Evolutionary conservation across 805 yeast species (phyloP), one percentile per base, ranked within the genome.

Genomic region (Hanseniaspora occidentalis): DNA sequence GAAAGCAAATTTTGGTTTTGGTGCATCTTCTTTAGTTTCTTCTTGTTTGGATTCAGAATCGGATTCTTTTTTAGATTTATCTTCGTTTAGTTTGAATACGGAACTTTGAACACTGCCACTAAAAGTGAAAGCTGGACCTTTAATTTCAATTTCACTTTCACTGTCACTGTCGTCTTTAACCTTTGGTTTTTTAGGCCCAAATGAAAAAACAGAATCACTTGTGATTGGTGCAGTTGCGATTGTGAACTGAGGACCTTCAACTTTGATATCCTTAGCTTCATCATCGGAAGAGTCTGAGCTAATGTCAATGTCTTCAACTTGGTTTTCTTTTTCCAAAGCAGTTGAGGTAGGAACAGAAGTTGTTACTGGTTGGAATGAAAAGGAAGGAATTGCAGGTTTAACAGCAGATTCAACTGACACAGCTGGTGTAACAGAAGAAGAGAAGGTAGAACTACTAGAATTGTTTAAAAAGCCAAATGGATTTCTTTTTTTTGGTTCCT

Each of bases 171-270:
- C 50, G 10, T 47, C 38, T 3, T 46, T 45, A 9, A 51, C 39
- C 2, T 47, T 47, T 31, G 40, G 39, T 29, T 48, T 47, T 31
- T 52, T 53, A 16, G 52, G 45, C 23, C 61, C 56, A 43, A 75
- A 67, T 22, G 66, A 62, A 54, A 75, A 75, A 5, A 70, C 72
- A n/a, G 75, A 65, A 42, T 67, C 64, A 3, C 64, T 63, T 2
- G 73, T 65, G 3, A 67, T 67, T 40, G 78, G 78, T 22, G 69
- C 65, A 22, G 63, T 51, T 13, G 53, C 56, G 23, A 73, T 46
- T 7, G 67, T 69, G 54, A 84, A 84, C 11, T 66, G 59, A 17
- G 94, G 94, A 1, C 94, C 94, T 56, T 82, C 73, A 22, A 80
- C 70, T 53, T 77, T 79, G 20, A 77, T 58, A 27, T 76, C 82